Base-by-base conservation (phyloP, 768 basidiomycete species). In the Artomyces pyxidatus region DNA sequence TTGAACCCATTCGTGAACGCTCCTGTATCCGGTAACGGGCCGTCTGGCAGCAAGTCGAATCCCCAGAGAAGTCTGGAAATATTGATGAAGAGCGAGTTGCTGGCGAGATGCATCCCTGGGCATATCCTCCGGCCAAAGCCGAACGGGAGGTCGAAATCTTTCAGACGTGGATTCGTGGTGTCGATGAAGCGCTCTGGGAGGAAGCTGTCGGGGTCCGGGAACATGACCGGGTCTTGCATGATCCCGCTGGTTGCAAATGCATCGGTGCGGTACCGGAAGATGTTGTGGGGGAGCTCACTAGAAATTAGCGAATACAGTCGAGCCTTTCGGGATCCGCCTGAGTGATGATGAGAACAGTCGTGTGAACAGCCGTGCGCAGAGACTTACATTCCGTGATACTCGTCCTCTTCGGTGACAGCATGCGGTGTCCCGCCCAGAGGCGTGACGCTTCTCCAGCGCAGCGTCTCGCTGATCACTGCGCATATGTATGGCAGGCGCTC, bases 241-340 rank as follows among this genome's bases (percentile, higher is more conserved):
- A 65, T 57, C 11, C 47, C 51, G 50, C 61, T 65, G 45, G n/a
- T n/a, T n/a, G n/a, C n/a, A n/a, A 25, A 39, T 39, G 37, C 23
- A 22, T 26, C 27, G 17, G 40, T 9, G 6, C 6, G n/a, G 21
- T 19, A n/a, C 12, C 7, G 19, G 17, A 22, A 16, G 29, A 3
- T 27, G 23, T 3, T 16, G 19, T 10, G 6, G n/a, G 5, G 8
- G 45, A 28, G 47, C 53, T 46, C 37, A 59, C 61, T 58, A 56
- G 27, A 61, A 25, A 41, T 61, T 60, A 6, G 52, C 53, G 25
- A 61, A 51, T 5, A 58, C 50, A 3, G 48, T 54, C 6, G 53
- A 52, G n/a, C 55, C 60, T 10, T 46, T 49, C n/a, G 61, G 60
- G 16, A 62, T 51, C 25, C 57, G 49, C 48, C 54, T 50, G 26